These are phyloP conservation scores for Bonia amplexicaulis DNA, from an alignment of 176 grass and related monocot species.

Conservation along the genomic window DNA sequence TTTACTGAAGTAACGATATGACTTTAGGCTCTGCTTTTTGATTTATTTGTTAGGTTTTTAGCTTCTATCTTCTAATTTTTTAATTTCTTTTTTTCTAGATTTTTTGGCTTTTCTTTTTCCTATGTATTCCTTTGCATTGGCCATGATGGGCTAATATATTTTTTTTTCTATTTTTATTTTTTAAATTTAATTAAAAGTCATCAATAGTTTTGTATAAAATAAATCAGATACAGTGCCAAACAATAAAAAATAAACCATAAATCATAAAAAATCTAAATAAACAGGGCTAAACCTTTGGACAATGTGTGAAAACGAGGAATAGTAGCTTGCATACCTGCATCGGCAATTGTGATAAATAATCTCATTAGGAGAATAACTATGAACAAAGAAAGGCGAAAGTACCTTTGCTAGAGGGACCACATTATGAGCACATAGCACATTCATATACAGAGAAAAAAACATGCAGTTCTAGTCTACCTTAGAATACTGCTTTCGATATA, in stretches of 20 bases:
- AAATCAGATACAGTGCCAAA: too few species aligned
- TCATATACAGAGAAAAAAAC: conserved; percentile 8
- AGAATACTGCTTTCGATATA: not conserved
- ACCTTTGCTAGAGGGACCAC: conserved; percentile 53
- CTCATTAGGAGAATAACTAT: conserved; percentile 4
- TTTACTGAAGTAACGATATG: not conserved
- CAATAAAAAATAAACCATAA: too few species aligned
- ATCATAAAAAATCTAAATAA: too few species aligned
- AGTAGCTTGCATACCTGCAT: conserved; percentile 23
- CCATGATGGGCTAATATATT: too few species aligned
- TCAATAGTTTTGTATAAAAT: too few species aligned
- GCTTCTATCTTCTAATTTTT: too few species aligned
- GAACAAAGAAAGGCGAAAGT: not conserved
- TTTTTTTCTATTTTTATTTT: too few species aligned
- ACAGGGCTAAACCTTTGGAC: conserved; percentile 20
- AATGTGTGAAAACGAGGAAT: conserved; percentile 29
- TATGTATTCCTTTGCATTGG: too few species aligned
- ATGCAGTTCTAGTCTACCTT: not conserved
- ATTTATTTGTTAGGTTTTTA: too few species aligned
- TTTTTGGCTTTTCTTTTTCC: too few species aligned
- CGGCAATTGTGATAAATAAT: conserved; percentile 18
- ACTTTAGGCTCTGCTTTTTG: not conserved
- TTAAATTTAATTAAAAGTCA: too few species aligned
- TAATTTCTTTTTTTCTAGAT: too few species aligned
- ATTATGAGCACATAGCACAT: not conserved